Percentiles rank a stretch among this genome's conserved stretches.
These are phyloP conservation scores for Ogataea naganishii DNA, from an alignment of 805 yeast species.

Conservation along the genomic window DNA sequence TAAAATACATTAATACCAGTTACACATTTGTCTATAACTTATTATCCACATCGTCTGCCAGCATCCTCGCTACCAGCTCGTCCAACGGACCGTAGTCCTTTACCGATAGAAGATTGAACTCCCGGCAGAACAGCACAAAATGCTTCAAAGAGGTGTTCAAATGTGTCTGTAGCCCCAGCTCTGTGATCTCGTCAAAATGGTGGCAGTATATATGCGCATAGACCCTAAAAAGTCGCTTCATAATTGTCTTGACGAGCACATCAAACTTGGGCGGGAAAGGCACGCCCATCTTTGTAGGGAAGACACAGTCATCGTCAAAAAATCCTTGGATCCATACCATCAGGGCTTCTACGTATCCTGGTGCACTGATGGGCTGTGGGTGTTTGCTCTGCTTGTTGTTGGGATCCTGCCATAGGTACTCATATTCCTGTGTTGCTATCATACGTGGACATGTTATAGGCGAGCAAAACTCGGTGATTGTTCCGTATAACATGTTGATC, in stretches of 20 bases:
- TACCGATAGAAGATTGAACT: conserved; percentile 66
- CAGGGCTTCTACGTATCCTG: conserved; percentile 86
- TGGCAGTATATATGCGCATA: conserved; percentile 98
- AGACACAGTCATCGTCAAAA: conserved; percentile 81
- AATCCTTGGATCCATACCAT: conserved; percentile 95
- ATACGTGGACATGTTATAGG: conserved; percentile 92
- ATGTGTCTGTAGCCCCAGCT: conserved; percentile 85
- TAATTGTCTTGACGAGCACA: conserved; percentile 70
- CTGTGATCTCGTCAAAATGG: conserved; percentile 92
- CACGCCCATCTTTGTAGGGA: conserved; percentile 87
- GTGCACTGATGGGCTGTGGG: conserved; percentile 87
- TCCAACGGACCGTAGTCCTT: conserved; percentile 91
- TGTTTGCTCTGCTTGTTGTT: conserved; percentile 41
- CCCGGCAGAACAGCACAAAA: conserved; percentile 78
- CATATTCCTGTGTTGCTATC: conserved; percentile 97
- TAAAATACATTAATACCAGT: no score
- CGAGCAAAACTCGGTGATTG: conserved; percentile 93
- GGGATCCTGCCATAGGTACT: conserved; percentile 92
- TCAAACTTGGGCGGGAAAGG: conserved; percentile 84
- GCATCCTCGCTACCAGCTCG: conserved; percentile 68
- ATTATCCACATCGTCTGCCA: conserved; percentile 27
- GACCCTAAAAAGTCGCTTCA: conserved; percentile 86
- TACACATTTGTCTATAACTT: background rate
- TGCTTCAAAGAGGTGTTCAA: conserved; percentile 92
- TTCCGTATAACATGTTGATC: conserved; percentile 91